Evolutionary conservation across 2,329 filamentous ascomycete genomes (phyloP), one percentile per base, ranked within the genome.

Genomic region (Penicillium sp.): DNA sequence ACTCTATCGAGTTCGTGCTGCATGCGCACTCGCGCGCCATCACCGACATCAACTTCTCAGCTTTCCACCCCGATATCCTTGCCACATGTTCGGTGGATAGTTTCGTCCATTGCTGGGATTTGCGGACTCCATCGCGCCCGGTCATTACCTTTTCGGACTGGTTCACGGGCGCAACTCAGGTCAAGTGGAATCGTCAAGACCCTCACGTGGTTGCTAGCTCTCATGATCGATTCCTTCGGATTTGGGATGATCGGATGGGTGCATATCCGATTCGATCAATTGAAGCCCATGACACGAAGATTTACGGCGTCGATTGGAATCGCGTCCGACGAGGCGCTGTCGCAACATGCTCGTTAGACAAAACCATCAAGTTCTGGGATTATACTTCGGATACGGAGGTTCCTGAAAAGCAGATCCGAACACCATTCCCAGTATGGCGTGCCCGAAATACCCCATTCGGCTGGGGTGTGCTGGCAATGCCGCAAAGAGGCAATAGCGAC

Each of bases 221-320:
- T 8, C 90, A 95, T 66, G 88, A 95, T 63, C 80, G 82, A 32
- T 87, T 80, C 67, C 71, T 95, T 29, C 83, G 86, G 44, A 86
- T 95, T 35, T 95, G 89, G 89, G 89, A 95, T 62, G 81, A 85
- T 56, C 76, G 89, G 32, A 85, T 83, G 56, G 79, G 87, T 1
- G 82, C 84, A 2, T 74, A 79, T 41, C 88, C 89, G 4, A 67
- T 95, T 29, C 81, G 80, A 43, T 90, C 86, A 11, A 93, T 95
- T 45, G 80, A 82, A 56, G 90, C 89, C 0, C 89, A 95, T 55
- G 79, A 78, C 20, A 95, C 88, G 25, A 95, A 95, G 64, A 95
- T 95, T 42, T 95, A 95, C 59, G 90, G 90, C 17, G 73, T 95
- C 22, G 90, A 95, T 64, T 95, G 90, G 90, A 93, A 93, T 57